Evolutionary conservation across 1,139 yeast genomes (phyloP), one percentile per base, ranked within the genome.

Genomic region (Candida buenavistaensis): DNA sequence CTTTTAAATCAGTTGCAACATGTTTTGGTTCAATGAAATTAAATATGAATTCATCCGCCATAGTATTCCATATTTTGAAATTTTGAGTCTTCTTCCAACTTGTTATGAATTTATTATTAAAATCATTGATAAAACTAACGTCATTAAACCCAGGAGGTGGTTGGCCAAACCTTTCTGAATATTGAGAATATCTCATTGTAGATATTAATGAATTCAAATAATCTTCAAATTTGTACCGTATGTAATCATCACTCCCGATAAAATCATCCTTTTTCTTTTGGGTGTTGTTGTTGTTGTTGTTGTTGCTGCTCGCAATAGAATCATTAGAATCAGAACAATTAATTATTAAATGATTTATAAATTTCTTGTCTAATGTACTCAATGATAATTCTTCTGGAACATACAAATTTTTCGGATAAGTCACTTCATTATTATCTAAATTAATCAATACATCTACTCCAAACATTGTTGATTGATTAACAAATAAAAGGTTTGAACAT

Each of bases 191-290:
- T 56, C 94, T 83, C 28, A 77, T 80, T 14, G 87, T 72, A 0
- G 95, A 70, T 28, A 92, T 59, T 45, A 92, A 59, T 11, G 95
- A 87, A 44, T 84, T 73, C 23, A 90, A 60, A 53, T 92, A 92
- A 50, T 89, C 97, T 54, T 92, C 98, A 59, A 90, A 90, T 48
- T 82, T 88, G 59, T 81, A 75, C 37, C 98, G 68, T 23, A 92
- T 82, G 50, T 82, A 86, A 57, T 92, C 98, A 50, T 92, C 97
- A 48, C 89, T 86, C 1, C 97, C 97, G 10, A 63, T 43, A 40
- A 52, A 71, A 11, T 56, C 59, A 22, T 51, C 47, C 8, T 30
- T 23, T 17, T 23, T 24, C n/a, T n/a, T n/a, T n/a, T n/a, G n/a
- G n/a, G n/a, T n/a, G n/a, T n/a, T n/a, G n/a, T n/a, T n/a, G n/a